Evolutionary conservation across 768 basidiomycete species (phyloP).

Genomic region (Tylopilus vinaceipallidus): DNA sequence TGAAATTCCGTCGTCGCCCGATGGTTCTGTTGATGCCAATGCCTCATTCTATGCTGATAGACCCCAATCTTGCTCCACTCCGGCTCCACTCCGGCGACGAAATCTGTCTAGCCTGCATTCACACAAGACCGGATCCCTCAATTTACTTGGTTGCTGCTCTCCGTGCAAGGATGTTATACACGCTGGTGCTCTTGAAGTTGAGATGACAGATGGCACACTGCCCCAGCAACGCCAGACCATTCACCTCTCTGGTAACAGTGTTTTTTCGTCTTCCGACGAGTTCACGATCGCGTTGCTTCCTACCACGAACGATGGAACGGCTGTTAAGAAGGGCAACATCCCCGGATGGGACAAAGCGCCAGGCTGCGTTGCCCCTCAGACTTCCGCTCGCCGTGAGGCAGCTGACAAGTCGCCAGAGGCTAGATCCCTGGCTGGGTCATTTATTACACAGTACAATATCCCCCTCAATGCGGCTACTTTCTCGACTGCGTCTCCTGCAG

Average conservation of each 20-base stretch:
- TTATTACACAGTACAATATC: conserved; percentile 18
- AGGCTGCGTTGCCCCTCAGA: neutral
- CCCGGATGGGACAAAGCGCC: neutral
- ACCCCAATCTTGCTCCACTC: conserved; percentile 30
- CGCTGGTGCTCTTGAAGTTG: conserved; percentile 6
- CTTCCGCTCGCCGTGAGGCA: neutral
- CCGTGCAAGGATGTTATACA: neutral
- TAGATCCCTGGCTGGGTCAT: conserved; percentile 4
- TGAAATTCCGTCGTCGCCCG: conserved; percentile 1
- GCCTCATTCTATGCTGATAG: conserved; percentile 18
- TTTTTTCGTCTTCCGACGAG: conserved; percentile 30
- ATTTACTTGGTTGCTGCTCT: neutral
- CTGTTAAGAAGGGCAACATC: neutral
- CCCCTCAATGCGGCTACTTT: conserved; percentile 4
- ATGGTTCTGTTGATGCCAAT: conserved; percentile 1
- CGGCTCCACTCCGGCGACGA: conserved; percentile 8
- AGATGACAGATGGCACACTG: conserved; percentile 20
- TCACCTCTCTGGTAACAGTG: conserved; percentile 27
- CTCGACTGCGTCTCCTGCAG: conserved; percentile 2
- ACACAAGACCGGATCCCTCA: neutral
- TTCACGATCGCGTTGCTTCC: conserved; percentile 19
- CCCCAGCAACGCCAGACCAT: conserved; percentile 9
- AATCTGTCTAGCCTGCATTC: neutral
- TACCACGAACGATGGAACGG: neutral
- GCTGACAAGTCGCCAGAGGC: neutral